Evolutionary conservation across 345 rosid genomes (phyloP).

Genomic region (Citrus sp.): DNA sequence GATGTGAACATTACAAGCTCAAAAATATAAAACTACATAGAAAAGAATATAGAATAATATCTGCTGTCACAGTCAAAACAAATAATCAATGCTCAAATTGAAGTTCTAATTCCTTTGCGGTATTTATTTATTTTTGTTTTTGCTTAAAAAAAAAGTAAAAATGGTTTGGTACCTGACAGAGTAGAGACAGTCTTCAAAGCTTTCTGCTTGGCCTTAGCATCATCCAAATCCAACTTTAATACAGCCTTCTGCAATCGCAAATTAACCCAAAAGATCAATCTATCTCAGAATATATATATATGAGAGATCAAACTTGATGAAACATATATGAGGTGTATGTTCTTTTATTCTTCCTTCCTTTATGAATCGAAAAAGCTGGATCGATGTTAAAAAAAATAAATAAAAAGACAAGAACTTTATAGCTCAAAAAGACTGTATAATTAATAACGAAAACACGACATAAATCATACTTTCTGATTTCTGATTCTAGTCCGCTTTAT

Average conservation of each 20-base stretch:
- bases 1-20: neutral
- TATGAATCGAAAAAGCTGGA: neutral
- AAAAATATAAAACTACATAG: neutral
- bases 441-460: neutral
- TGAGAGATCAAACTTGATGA: neutral
- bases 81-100: neutral
- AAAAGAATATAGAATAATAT: neutral
- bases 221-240: constrained; percentile 66
- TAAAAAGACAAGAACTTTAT: neutral
- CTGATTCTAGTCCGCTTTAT: neutral
- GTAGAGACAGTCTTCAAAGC: constrained; percentile 82
- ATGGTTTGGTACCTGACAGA: constrained; percentile 56
- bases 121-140: no score
- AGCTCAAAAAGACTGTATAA: neutral
- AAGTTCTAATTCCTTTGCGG: neutral
- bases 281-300: neutral
- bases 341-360: no score
- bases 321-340: neutral
- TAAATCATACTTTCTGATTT: neutral
- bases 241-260: constrained; percentile 64
- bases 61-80: neutral
- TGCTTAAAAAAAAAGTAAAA: neutral
- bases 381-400: neutral
- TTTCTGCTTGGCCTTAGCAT: constrained; percentile 83
- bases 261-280: constrained; percentile 9